Conservation (phyloP, 2,329 filamentous ascomycete genomes). For the Cladobotryum mycophilum region DNA sequence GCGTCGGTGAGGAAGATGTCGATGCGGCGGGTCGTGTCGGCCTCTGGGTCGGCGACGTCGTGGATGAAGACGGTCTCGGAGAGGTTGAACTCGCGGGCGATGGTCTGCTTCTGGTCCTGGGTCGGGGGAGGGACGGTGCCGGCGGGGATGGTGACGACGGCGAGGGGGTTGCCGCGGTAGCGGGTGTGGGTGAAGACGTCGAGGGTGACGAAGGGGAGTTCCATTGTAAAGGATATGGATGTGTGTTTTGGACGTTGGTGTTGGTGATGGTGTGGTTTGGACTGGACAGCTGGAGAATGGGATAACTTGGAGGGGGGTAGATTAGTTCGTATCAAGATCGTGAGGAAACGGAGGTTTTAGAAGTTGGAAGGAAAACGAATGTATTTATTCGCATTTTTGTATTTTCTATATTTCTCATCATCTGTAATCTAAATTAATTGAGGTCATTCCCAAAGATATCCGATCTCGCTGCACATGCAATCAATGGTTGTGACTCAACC, state of each 20-base stretch:
- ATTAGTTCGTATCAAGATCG: too few species aligned
- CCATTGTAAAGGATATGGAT: slow-evolving; percentile 20
- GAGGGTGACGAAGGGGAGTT: slow-evolving; percentile 46
- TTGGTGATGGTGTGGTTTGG: background rate
- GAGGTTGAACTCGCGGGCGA: slow-evolving; percentile 58
- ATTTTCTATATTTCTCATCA: too few species aligned
- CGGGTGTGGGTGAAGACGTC: slow-evolving; percentile 51
- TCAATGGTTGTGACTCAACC: too few species aligned
- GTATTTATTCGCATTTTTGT: too few species aligned
- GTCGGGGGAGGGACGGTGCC: slow-evolving; percentile 31
- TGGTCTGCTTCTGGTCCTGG: slow-evolving; percentile 48
- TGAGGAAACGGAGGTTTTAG: too few species aligned
- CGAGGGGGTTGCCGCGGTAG: slow-evolving; percentile 54
- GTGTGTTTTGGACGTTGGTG: background rate
- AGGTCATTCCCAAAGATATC: too few species aligned
- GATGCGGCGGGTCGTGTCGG: slow-evolving; percentile 34
- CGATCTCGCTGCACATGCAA: too few species aligned
- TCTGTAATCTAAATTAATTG: too few species aligned
- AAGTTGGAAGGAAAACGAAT: too few species aligned
- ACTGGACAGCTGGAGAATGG: background rate
- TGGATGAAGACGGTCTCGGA: slow-evolving; percentile 60
- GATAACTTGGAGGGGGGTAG: too few species aligned
- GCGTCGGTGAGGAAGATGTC: slow-evolving; percentile 52
- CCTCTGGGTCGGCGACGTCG: slow-evolving; percentile 29
- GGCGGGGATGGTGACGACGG: slow-evolving; percentile 48